Base-by-base conservation (phyloP, 345 rosid genomes). In the Acer yangbiense region DNA sequence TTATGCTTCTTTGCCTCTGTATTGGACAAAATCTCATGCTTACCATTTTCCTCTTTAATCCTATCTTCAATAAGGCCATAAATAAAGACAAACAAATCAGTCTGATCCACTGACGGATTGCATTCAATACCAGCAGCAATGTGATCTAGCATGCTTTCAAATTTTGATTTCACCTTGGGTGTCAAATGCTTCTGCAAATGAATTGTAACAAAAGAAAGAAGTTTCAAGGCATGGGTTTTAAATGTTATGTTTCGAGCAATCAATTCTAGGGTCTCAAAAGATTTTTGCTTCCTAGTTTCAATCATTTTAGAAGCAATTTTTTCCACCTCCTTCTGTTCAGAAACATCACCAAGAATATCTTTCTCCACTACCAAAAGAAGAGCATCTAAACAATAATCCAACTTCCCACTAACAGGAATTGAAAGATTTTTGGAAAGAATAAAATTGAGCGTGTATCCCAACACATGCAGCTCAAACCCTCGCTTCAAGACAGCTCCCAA, bases 271-370 rank as follows among this genome's bases (percentile, higher is more conserved):
- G 97, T 87, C 78, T 94, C 97, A 74, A 85, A 88, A 21, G 99
- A 96, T 84, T 78, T 91, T 77, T 85, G 79, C 82, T 80, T 85
- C 86, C 78, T 87, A 58, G 98, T 91, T 87, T 96, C 99, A 79
- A 92, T 96, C 98, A 92, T 96, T 80, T 94, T 96, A 25, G 90
- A 85, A 77, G 92, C 90, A 75, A 94, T 90, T 85, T 92, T 92
- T 32, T 85, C 92, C 81, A 87, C 98, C 74, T 92, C 97, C 78
- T 92, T 96, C 86, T 96, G 90, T 83, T 96, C 99, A 10, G 95
- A 88, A 82, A 94, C 97, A 85, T 90, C 90, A 76, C 98, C 97
- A 71, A 96, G 92, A 81, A 94, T 92, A 76, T 94, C 95, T 41
- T 77, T 88, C 81, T 86, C 90, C 66, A 90, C 97, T 61, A 90